Evolutionary conservation across 2,329 filamentous ascomycete genomes (phyloP).

Genomic region (Fusarium sacchari): DNA sequence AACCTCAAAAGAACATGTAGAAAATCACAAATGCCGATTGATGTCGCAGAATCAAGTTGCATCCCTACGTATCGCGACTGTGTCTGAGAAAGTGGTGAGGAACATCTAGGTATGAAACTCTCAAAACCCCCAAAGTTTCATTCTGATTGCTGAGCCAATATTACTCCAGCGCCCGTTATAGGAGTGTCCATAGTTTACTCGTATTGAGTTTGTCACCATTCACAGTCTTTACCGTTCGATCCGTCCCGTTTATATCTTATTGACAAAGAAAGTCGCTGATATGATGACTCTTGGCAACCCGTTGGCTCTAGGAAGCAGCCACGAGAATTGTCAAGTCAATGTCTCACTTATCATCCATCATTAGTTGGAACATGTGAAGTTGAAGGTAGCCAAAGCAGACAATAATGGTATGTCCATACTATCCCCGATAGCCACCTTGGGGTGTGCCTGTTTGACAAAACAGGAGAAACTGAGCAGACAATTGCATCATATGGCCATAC

Average conservation of each 20-base stretch:
- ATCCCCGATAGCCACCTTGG: not conserved
- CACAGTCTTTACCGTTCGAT: not conserved
- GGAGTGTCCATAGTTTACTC: not conserved
- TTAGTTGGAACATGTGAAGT: not conserved
- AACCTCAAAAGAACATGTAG: not conserved
- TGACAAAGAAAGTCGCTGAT: not conserved
- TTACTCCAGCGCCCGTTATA: not conserved
- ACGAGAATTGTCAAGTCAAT: not conserved
- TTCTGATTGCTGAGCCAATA: not conserved
- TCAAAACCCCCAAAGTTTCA: conserved; percentile 1
- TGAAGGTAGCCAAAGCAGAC: not conserved
- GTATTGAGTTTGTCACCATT: not conserved
- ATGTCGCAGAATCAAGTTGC: not conserved
- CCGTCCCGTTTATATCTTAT: conserved; percentile 8
- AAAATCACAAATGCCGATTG: not conserved
- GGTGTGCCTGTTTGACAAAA: not conserved
- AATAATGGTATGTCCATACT: not conserved
- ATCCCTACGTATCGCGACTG: not conserved
- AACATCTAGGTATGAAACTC: not conserved
- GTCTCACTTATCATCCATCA: not conserved
- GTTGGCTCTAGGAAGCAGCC: not conserved
- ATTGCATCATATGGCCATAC: not conserved
- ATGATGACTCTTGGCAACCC: not conserved
- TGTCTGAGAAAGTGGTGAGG: not conserved
- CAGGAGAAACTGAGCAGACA: not conserved